A percentile compares a stretch with the other conserved stretches of the same genome.
Evolutionary conservation across 192 early-diverging fungal genomes (phyloP).

Genomic region (Allomyces macrogynus): DNA sequence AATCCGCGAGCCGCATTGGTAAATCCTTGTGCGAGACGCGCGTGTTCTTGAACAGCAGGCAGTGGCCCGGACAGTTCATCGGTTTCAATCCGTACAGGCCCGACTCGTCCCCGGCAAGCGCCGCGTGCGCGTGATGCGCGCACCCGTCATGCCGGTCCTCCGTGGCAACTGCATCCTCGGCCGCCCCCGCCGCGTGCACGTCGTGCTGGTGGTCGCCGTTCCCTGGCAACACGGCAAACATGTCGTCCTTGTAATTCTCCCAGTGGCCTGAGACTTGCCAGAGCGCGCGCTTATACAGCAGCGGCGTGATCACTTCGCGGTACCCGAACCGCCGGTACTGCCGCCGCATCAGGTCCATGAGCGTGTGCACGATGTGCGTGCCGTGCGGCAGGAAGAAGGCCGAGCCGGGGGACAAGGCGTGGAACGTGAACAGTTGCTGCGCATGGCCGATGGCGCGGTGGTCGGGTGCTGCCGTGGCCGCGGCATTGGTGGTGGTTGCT

Average conservation of each 20-base stretch:
- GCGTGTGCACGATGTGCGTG: slow-evolving; percentile 56
- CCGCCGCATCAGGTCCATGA: slow-evolving; percentile 49
- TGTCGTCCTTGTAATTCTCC: slow-evolving; percentile 88
- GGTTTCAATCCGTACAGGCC: neutral
- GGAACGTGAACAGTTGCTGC: slow-evolving; percentile 50
- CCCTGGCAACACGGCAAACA: slow-evolving; percentile 39
- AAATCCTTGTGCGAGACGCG: slow-evolving; percentile 91
- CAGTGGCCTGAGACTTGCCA: slow-evolving; percentile 91
- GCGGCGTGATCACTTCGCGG: slow-evolving; percentile 75
- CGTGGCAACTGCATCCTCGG: no score
- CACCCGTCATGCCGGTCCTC: neutral
- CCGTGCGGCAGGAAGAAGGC: slow-evolving; percentile 56
- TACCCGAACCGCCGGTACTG: slow-evolving; percentile 62
- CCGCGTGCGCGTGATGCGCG: neutral
- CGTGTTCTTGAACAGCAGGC: slow-evolving; percentile 82
- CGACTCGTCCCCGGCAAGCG: neutral
- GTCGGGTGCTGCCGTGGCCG: slow-evolving; percentile 10
- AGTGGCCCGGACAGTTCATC: slow-evolving; percentile 85
- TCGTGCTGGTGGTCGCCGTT: neutral
- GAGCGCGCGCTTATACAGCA: slow-evolving; percentile 76
- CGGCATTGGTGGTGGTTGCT: no score
- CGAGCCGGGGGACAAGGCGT: slow-evolving; percentile 45
- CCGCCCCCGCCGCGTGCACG: neutral
- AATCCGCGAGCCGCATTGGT: slow-evolving; percentile 87
- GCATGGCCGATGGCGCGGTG: slow-evolving; percentile 47